A percentile compares a stretch with the other conserved stretches of the same genome.
phyloP scores from a whole-genome alignment of 139 green algal species.

The Haematococcus lacustris region DNA sequence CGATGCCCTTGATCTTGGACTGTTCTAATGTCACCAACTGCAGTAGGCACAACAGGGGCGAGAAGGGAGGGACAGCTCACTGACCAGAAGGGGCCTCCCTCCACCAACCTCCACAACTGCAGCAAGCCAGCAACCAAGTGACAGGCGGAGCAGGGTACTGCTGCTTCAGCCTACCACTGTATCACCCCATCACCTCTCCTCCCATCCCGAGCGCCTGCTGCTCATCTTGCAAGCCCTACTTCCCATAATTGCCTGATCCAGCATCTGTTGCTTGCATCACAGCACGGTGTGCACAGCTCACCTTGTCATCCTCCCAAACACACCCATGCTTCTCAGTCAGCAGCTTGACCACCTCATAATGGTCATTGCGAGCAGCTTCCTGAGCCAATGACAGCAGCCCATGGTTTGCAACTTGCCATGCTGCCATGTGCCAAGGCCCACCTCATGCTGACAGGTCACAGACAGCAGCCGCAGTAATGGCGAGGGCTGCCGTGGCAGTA shows the following conservation, averaged over 20 bases:
- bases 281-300: too few species aligned
- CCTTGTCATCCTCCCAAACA: conserved; percentile 51
- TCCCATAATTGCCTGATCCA: too few species aligned
- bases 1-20: conserved; percentile 49
- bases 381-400: too few species aligned
- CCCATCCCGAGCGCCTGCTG: background rate
- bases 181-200: too few species aligned
- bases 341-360: conserved; percentile 66
- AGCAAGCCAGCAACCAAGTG: background rate
- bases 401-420: too few species aligned
- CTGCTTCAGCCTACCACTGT: background rate
- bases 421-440: too few species aligned
- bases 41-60: background rate
- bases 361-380: conserved; percentile 76
- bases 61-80: background rate
- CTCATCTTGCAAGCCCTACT: too few species aligned
- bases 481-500: too few species aligned
- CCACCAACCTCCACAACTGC: background rate
- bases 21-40: conserved; percentile 58
- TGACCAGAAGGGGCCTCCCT: background rate
- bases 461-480: too few species aligned
- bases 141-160: background rate
- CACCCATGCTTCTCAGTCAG: conserved; percentile 53
- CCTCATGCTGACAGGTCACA: too few species aligned
- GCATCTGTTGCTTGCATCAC: too few species aligned